phyloP scores from a whole-genome alignment of 495 filamentous ascomycete species.

The Xylaria intraflava region DNA sequence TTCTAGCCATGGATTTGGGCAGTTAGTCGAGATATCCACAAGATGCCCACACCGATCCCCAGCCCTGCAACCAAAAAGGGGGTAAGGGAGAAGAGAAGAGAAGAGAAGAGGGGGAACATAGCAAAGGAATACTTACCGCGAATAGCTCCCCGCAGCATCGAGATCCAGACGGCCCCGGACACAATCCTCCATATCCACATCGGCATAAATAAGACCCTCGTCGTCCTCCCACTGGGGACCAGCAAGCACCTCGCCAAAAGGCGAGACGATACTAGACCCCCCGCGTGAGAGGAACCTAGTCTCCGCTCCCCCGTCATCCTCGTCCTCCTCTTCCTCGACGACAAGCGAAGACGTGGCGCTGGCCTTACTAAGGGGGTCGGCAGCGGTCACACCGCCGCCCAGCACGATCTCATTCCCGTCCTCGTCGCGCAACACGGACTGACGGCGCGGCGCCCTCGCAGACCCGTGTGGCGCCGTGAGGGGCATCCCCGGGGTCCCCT shows the following conservation, averaged over 20 bases:
- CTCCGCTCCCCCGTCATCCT: not conserved
- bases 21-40: not conserved
- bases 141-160: slow-evolving; percentile 73
- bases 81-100: not conserved
- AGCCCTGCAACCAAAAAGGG: too few relatives aligned
- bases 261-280: slow-evolving; percentile 76
- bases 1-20: slow-evolving; percentile 33
- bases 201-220: slow-evolving; percentile 38
- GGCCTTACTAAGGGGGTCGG: not conserved
- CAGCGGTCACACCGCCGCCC: slow-evolving; percentile 1
- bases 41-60: not conserved
- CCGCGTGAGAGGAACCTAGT: slow-evolving; percentile 54
- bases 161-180: slow-evolving; percentile 51
- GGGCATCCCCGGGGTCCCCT: not conserved
- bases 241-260: slow-evolving; percentile 66
- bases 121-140: slow-evolving; percentile 32
- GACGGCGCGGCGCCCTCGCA: slow-evolving; percentile 4
- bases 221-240: slow-evolving; percentile 83
- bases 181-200: slow-evolving; percentile 48
- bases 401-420: slow-evolving; percentile 44
- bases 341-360: slow-evolving; percentile 4
- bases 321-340: slow-evolving; percentile 3
- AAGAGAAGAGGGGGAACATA: not conserved
- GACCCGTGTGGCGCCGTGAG: not conserved
- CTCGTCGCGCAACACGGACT: slow-evolving; percentile 38